Evolutionary conservation across 169 alveolate genomes (phyloP).

Genomic region (Eimeria necatrix): DNA sequence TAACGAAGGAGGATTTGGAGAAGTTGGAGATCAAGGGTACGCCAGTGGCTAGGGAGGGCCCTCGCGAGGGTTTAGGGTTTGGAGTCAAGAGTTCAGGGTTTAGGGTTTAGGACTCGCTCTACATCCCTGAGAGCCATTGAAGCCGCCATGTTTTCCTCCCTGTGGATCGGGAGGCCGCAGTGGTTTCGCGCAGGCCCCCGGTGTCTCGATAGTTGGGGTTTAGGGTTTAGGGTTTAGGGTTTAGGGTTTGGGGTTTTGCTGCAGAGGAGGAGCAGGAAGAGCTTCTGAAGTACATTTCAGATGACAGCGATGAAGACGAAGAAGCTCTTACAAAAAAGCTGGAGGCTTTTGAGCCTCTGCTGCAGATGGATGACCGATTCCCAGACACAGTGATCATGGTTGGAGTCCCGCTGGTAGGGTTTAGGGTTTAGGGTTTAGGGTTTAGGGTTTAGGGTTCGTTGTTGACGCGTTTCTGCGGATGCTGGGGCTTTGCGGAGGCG

Average conservation of each 20-base stretch:
- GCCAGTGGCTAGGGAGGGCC: background rate
- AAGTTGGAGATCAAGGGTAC: slow-evolving; percentile 54
- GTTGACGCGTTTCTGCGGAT: background rate
- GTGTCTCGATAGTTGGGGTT: background rate
- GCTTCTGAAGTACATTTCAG: slow-evolving; percentile 76
- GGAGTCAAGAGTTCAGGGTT: slow-evolving; percentile 33
- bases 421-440: slow-evolving; percentile 56
- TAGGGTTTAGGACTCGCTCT: slow-evolving; percentile 21
- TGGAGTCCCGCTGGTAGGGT: slow-evolving; percentile 72
- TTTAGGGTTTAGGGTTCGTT: slow-evolving; percentile 35
- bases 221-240: slow-evolving; percentile 11
- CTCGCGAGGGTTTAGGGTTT: background rate
- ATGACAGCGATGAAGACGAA: slow-evolving; percentile 84
- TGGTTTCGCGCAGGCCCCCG: background rate
- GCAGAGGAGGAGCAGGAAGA: slow-evolving; percentile 81
- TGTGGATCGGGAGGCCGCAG: too few species aligned
- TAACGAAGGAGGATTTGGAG: slow-evolving; percentile 75
- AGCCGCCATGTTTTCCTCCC: too few species aligned
- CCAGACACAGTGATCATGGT: slow-evolving; percentile 79
- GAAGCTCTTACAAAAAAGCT: slow-evolving; percentile 60
- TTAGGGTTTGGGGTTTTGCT: background rate
- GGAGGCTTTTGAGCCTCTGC: slow-evolving; percentile 73
- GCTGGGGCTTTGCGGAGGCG: background rate
- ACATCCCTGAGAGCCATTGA: too few species aligned
- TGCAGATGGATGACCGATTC: slow-evolving; percentile 77